Evolutionary conservation across 2,329 filamentous ascomycete genomes (phyloP).

Genomic region (Dissoconium aciculare): DNA sequence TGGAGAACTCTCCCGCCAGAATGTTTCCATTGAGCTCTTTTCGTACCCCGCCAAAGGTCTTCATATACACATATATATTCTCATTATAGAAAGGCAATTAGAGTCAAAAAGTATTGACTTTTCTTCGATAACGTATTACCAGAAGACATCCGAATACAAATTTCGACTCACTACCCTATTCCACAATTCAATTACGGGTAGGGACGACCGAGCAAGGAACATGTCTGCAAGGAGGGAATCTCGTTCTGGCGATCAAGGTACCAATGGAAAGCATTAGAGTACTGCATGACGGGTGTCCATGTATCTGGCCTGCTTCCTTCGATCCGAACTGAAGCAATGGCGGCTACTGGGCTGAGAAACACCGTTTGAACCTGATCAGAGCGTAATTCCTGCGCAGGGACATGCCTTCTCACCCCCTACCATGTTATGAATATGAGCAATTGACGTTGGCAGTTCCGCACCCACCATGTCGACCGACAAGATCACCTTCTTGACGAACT

Average conservation of each 20-base stretch:
- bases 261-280: constrained; percentile 7
- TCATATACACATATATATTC: too few relatives aligned
- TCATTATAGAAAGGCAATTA: neutral
- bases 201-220: too few relatives aligned
- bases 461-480: constrained; percentile 65
- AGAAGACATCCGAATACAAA: too few relatives aligned
- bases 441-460: constrained; percentile 37
- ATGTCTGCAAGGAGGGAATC: too few relatives aligned
- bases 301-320: constrained; percentile 6
- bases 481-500: constrained; percentile 75
- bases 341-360: constrained; percentile 49
- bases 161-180: too few relatives aligned
- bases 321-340: constrained; percentile 14
- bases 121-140: too few relatives aligned
- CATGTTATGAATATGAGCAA: constrained; percentile 19
- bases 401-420: constrained; percentile 43
- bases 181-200: too few relatives aligned
- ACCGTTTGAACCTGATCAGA: constrained; percentile 74
- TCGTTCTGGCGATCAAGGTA: constrained; percentile 13
- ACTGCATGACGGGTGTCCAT: constrained; percentile 29
- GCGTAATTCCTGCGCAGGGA: constrained; percentile 78
- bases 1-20: too few relatives aligned
- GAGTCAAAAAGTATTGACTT: too few relatives aligned
- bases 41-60: too few relatives aligned
- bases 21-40: too few relatives aligned